Conservation (phyloP, 2,329 filamentous ascomycete species). For the Penicillium sp. region DNA sequence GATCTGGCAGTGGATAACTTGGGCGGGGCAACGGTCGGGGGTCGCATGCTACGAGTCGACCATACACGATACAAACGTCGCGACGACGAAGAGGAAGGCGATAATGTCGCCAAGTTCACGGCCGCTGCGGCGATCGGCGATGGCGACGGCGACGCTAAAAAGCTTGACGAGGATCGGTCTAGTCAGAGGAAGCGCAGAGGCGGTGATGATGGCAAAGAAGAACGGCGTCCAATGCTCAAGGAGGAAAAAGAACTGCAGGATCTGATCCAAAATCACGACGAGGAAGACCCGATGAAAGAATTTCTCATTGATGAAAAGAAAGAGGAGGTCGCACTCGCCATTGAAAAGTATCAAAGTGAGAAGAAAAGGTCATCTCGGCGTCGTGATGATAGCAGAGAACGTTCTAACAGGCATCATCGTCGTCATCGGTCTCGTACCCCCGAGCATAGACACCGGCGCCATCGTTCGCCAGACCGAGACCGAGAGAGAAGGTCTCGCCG, state of each 20-base stretch:
- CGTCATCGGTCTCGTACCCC: slow-evolving; percentile 48
- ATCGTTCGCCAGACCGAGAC: slow-evolving; percentile 30
- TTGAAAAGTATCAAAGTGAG: slow-evolving; percentile 59
- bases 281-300: slow-evolving; percentile 96
- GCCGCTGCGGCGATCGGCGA: slow-evolving; percentile 46
- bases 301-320: slow-evolving; percentile 90
- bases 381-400: slow-evolving; percentile 42
- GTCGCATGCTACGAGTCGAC: slow-evolving; percentile 82
- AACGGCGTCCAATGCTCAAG: slow-evolving; percentile 67
- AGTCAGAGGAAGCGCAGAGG: slow-evolving; percentile 31
- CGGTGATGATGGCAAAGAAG: slow-evolving; percentile 55
- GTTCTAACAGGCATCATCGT: slow-evolving; percentile 47
- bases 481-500: slow-evolving; percentile 26
- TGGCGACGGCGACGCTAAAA: slow-evolving; percentile 7
- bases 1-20: slow-evolving; percentile 96
- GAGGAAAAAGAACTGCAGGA: slow-evolving; percentile 81
- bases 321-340: slow-evolving; percentile 77
- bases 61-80: slow-evolving; percentile 89
- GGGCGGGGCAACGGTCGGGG: slow-evolving; percentile 80
- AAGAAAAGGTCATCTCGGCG: slow-evolving; percentile 48
- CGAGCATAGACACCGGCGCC: slow-evolving; percentile 35
- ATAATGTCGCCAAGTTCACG: slow-evolving; percentile 55
- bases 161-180: slow-evolving; percentile 43
- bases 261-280: slow-evolving; percentile 79
- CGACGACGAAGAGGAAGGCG: slow-evolving; percentile 66